These are phyloP conservation scores for Plasmodium vinckei DNA, from an alignment of 169 alveolate genomes.

Conservation along the genomic window DNA sequence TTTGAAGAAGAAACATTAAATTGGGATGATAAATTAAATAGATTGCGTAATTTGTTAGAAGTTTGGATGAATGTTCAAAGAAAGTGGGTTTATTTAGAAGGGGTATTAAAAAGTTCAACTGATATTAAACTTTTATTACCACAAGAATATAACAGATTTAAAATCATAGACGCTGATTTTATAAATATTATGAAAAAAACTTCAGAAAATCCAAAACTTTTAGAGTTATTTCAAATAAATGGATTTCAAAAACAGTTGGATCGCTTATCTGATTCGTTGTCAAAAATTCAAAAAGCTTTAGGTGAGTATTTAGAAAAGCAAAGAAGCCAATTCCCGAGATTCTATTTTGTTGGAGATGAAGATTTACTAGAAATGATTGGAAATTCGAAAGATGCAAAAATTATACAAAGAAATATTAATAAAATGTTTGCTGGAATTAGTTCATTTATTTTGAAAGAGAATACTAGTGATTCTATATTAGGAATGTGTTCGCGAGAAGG, in stretches of 20 bases:
- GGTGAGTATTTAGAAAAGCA: slow-evolving; percentile 98
- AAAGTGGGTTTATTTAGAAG: slow-evolving; percentile 98
- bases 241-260: slow-evolving; percentile 94
- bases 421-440: slow-evolving; percentile 99
- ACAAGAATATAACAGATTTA: slow-evolving; percentile 95
- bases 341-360: slow-evolving; percentile 99
- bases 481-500: slow-evolving; percentile 93
- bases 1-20: slow-evolving; percentile 95
- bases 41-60: slow-evolving; percentile 93
- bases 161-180: slow-evolving; percentile 95
- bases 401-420: slow-evolving; percentile 95
- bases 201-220: slow-evolving; percentile 88
- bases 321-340: slow-evolving; percentile 97
- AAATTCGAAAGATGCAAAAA: slow-evolving; percentile 94
- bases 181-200: slow-evolving; percentile 95
- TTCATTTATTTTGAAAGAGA: slow-evolving; percentile 83
- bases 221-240: slow-evolving; percentile 91
- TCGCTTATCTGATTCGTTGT: slow-evolving; percentile 93
- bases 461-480: slow-evolving; percentile 87
- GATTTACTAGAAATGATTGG: slow-evolving; percentile 99
- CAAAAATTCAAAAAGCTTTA: slow-evolving; percentile 95
- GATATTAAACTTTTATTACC: slow-evolving; percentile 96
- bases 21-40: slow-evolving; percentile 96
- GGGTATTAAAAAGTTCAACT: slow-evolving; percentile 97
- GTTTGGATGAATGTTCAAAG: slow-evolving; percentile 98